phyloP scores from a whole-genome alignment of 495 filamentous ascomycete species.

The Hypoxylon lienhwacheense region DNA sequence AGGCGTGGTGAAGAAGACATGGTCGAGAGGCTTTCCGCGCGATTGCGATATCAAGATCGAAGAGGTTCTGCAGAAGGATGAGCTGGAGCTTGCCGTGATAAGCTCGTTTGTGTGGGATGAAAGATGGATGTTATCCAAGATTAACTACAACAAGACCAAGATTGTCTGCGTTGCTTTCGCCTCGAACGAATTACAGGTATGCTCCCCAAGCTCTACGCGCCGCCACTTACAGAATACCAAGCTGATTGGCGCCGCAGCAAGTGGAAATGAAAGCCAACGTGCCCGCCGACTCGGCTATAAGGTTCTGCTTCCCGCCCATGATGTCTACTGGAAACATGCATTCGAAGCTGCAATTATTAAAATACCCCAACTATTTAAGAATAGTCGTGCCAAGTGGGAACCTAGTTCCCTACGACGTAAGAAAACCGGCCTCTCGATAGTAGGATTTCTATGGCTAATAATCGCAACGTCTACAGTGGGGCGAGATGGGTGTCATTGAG shows the following conservation, averaged over 20 bases:
- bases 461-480: slow-evolving; percentile 56
- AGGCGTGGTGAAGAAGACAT: slow-evolving; percentile 83
- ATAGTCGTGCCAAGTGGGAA: slow-evolving; percentile 83
- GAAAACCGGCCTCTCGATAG: neutral
- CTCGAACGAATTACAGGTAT: slow-evolving; percentile 52
- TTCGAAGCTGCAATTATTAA: slow-evolving; percentile 84
- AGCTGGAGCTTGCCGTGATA: slow-evolving; percentile 74
- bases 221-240: no score
- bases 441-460: slow-evolving; percentile 1
- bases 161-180: slow-evolving; percentile 49
- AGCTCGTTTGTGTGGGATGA: slow-evolving; percentile 88
- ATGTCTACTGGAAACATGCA: slow-evolving; percentile 66
- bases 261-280: slow-evolving; percentile 54
- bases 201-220: neutral
- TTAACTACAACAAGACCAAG: slow-evolving; percentile 46
- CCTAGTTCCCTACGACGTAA: slow-evolving; percentile 65
- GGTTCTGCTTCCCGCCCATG: slow-evolving; percentile 79
- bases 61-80: slow-evolving; percentile 75
- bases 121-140: slow-evolving; percentile 48
- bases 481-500: slow-evolving; percentile 77
- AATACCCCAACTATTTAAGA: slow-evolving; percentile 66
- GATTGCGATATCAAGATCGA: slow-evolving; percentile 83
- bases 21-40: slow-evolving; percentile 59
- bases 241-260: slow-evolving; percentile 43
- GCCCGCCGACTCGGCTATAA: slow-evolving; percentile 45